Base-by-base conservation (phyloP, 805 yeast species). In the Teunomyces aglyptinius region DNA sequence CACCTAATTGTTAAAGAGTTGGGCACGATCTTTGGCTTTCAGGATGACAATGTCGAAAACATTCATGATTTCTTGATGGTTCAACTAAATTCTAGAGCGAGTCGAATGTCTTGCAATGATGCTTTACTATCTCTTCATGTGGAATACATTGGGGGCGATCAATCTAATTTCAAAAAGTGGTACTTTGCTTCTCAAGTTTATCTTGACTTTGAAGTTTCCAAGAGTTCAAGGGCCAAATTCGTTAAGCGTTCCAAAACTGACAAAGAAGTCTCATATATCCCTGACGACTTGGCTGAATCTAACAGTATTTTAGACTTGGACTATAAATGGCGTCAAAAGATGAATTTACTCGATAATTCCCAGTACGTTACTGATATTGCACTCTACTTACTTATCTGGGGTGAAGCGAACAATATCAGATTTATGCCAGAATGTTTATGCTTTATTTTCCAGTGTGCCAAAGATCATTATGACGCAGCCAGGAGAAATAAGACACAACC, bases 151-250 rank as follows among this genome's bases (percentile, higher is more conserved):
- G 97, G 97, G 0, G 97, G 98, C 13, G 88, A 83, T 42, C 73
- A 83, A 49, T 80, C 97, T 3, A 92, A 92, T 66, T 92, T 84
- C 66, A 80, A 85, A 59, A 89, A 87, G 65, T 92, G 98, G 98
- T 89, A 83, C 63, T 87, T 91, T 66, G 89, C 95, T 38, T 89
- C 96, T 6, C 89, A 84, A 64, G 69, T 86, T 31, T 90, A 85
- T 53, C 65, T 85, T 41, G 96, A 90, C 65, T 86, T 81, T 45
- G 85, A 79, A 45, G 67, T 81, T 36, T 86, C 86, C 3, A 75
- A 77, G 59, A 69, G 76, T 49, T 72, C 46, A 48, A 36, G 27
- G 29, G 6, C 26, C 26, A 26, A 19, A 6, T 8, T 24, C 11
- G 19, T 6, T 19, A 29, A 13, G 16, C 15, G 61, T 68, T 45